phyloP scores from a whole-genome alignment of 2,329 filamentous ascomycete species.

The Exophiala oligosperma region DNA sequence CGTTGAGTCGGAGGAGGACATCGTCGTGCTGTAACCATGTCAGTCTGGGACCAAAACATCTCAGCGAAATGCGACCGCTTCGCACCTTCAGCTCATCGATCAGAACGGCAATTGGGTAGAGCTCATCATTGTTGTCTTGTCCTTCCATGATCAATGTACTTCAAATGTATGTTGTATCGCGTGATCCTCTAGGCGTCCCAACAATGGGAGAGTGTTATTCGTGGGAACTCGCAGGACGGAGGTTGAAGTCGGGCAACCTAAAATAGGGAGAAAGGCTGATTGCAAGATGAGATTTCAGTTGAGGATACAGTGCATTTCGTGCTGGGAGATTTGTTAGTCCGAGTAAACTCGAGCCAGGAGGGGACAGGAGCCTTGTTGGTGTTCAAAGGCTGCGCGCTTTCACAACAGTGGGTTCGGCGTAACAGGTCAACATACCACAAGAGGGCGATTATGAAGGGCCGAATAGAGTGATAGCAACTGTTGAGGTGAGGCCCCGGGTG shows the following conservation, averaged over 20 bases:
- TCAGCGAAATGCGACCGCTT: background rate
- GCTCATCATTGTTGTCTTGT: slow-evolving; percentile 91
- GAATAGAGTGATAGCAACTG: background rate
- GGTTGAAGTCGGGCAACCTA: background rate
- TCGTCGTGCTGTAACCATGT: slow-evolving; percentile 77
- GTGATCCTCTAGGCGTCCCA: slow-evolving; percentile 26
- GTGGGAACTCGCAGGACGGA: background rate
- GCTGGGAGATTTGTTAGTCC: slow-evolving; percentile 12
- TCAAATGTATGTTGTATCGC: slow-evolving; percentile 30
- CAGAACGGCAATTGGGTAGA: slow-evolving; percentile 98
- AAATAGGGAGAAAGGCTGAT: background rate
- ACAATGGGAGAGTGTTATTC: background rate
- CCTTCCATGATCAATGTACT: slow-evolving; percentile 74
- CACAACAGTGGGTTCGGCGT: slow-evolving; percentile 3
- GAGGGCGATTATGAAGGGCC: background rate
- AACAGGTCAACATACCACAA: slow-evolving; percentile 13
- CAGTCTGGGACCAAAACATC: slow-evolving; percentile 20
- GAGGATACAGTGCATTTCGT: slow-evolving; percentile 16
- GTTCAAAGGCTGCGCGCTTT: slow-evolving; percentile 9
- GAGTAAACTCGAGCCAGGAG: slow-evolving; percentile 1
- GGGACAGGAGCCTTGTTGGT: slow-evolving; percentile 1
- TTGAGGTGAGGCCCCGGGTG: background rate
- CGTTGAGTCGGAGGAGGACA: slow-evolving; percentile 95
- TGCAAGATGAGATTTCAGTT: slow-evolving; percentile 6
- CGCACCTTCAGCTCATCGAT: slow-evolving; percentile 98